Evolutionary conservation across 148 eudicot genomes (phyloP), one percentile per base, ranked within the genome.

Genomic region (Vaccinium corymbosum): DNA sequence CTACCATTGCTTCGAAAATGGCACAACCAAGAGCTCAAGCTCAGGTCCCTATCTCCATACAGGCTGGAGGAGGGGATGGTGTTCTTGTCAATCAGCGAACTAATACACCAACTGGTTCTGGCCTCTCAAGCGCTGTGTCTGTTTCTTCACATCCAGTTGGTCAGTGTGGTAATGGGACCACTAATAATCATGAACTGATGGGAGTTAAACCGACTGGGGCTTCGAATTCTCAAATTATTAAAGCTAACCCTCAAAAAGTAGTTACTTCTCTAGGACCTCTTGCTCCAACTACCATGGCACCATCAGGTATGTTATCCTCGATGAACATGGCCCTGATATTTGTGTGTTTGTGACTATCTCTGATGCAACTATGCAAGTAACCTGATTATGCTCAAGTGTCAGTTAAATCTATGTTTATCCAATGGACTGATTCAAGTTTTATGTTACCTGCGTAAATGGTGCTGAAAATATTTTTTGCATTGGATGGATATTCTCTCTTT

Each of bases 61-160:
- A 55, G 53, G 82, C 53, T 22, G 88, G 83, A 20, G 86, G 81
- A 79, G 73, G 73, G 73, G 90, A 90, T 46, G 84, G 12, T 25
- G 83, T 76, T 61, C 79, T 53, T 29, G 73, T 49, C 25, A 88
- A 83, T 66, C 85, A 86, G 64, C 55, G 85, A 56, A 70, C 76
- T 81, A 85, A 77, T 32, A 51, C 81, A 20, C 85, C 82, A 77
- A 85, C 89, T 20, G 35, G 80, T 79, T 81, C 88, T 78, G 91
- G 74, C 29, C 84, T 88, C 20, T 85, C 89, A 12, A 90, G 92
- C 77, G 89, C 92, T 27, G 78, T 90, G 42, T 87, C 92, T 59
- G 38, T 68, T 68, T 68, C 73, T 68, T 68, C 73, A 4, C 73
- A 68, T 14, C 73, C 73, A 29, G 73, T 68, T 27, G 42, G 73